Evolutionary conservation across 768 basidiomycete genomes (phyloP).

Genomic region (Amylocystis lapponica): DNA sequence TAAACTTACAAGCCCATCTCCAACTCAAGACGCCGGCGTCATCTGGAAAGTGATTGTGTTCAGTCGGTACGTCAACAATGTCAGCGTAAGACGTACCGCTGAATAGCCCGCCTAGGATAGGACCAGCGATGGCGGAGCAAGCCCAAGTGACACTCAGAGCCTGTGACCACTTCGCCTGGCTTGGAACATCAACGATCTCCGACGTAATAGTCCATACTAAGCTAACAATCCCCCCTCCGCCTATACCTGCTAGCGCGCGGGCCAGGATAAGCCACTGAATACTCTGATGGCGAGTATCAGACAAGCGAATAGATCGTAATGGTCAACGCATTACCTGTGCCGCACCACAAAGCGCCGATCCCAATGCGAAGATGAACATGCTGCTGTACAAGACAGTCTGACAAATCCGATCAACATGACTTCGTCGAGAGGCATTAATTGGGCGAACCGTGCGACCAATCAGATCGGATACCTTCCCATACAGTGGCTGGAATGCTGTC

Average conservation of each 20-base stretch:
- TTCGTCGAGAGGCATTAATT: conserved; percentile 1
- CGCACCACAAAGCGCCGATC: conserved; percentile 74
- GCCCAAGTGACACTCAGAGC: conserved; percentile 84
- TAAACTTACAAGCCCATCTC: conserved; percentile 79
- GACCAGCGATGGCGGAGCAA: conserved; percentile 79
- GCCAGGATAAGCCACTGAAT: conserved; percentile 62
- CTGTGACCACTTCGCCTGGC: conserved; percentile 79
- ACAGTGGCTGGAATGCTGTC: conserved; percentile 79
- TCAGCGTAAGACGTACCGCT: conserved; percentile 45
- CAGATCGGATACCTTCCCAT: conserved; percentile 75
- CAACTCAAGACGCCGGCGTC: conserved; percentile 41
- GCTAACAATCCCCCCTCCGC: conserved; percentile 84
- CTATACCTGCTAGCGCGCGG: conserved; percentile 64
- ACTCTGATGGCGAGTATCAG: conserved; percentile 32
- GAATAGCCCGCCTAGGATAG: conserved; percentile 77
- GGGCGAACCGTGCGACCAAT: conserved; percentile 66
- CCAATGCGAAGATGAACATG: conserved; percentile 68
- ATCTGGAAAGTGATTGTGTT: conserved; percentile 6
- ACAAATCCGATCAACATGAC: conserved; percentile 3
- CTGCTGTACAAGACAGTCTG: conserved; percentile 69
- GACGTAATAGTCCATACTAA: conserved; percentile 84
- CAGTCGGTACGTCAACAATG: neutral
- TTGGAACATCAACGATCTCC: conserved; percentile 68
- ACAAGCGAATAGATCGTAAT: conserved; percentile 1
- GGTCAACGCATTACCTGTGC: conserved; percentile 46